Base-by-base conservation (phyloP, 352 stramenopile genomes). In the Pythium grandisporangium region DNA sequence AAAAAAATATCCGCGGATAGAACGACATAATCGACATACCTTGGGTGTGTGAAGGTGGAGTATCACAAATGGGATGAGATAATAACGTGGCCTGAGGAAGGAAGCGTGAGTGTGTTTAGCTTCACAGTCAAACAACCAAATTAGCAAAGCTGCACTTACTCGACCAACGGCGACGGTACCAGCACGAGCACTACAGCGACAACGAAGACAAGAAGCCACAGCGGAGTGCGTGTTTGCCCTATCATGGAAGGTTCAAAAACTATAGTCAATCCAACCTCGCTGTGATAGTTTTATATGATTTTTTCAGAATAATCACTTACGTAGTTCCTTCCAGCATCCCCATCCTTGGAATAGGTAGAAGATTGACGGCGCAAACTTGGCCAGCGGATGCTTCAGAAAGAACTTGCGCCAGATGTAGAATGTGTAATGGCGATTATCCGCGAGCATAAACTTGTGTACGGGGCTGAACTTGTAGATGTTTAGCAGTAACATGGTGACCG, bases 321-420 rank as follows among this genome's bases (percentile, higher is more conserved):
- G 58, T 14, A 93, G 29, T 34, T 90, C 69, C 2, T 63, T 53
- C 57, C 59, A 87, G 48, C 66, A 75, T 13, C 56, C 56, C 77
- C 80, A 91, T 2, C 66, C 66, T 5, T 63, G 63, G 41, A 73
- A 80, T 0, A 88, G 32, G 29, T 93, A 93, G 8, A 84, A 29
- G 23, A 69, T 52, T 0, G 42, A 44, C 11, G 70, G 75, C 14
- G 84, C 44, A 25, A 83, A 86, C 50, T 89, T 90, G 39, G 69
- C 74, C 12, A 84, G 30, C 0, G 48, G 37, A 34, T 92, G 77
- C 33, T 82, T 83, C 4, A 78, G 59, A 39, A 91, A 93, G 35
- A 95, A 81, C 48, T 86, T 88, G 13, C 73, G 58, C 87, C 87
- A 96, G 17, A 96, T 29, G 59, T 96, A 96, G 45, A 96, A 96